These are phyloP conservation scores for Colletotrichum cuscutae DNA, from an alignment of 2,329 filamentous ascomycete species.

Conservation along the genomic window DNA sequence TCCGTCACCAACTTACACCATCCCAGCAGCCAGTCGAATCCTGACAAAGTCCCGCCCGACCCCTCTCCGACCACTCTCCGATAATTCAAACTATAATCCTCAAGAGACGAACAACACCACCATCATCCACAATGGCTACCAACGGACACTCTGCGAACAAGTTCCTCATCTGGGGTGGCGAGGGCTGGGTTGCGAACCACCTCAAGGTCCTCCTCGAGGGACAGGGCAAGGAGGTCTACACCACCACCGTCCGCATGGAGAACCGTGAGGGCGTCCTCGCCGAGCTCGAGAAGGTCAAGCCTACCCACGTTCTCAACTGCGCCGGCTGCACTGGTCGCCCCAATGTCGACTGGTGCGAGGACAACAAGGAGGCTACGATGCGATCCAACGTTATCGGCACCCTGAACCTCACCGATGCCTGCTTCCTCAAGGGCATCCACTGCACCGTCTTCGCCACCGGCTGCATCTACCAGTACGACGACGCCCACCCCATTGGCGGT, in stretches of 20 bases:
- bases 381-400: constrained; percentile 75
- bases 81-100: constrained; percentile 2
- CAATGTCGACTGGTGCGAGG: constrained; percentile 79
- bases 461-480: constrained; percentile 74
- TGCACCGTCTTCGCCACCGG: constrained; percentile 75
- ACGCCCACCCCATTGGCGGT: constrained; percentile 68
- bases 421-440: constrained; percentile 68
- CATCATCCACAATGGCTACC: constrained; percentile 40
- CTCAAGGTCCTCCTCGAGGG: constrained; percentile 66
- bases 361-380: constrained; percentile 74
- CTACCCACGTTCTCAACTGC: constrained; percentile 74
- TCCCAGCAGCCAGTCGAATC: constrained; percentile 10
- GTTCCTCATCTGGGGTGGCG: constrained; percentile 73
- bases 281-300: constrained; percentile 67
- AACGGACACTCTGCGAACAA: constrained; percentile 47
- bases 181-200: constrained; percentile 72
- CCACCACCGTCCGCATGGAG: constrained; percentile 74
- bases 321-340: constrained; percentile 74
- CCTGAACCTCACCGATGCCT: constrained; percentile 71
- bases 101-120: background rate
- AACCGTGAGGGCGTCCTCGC: constrained; percentile 65
- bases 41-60: background rate
- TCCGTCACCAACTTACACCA: constrained; percentile 5
- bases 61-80: constrained; percentile 3
- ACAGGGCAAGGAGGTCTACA: constrained; percentile 69